Conservation (phyloP, 306 rosid genomes). For the Nissolia schottii region DNA sequence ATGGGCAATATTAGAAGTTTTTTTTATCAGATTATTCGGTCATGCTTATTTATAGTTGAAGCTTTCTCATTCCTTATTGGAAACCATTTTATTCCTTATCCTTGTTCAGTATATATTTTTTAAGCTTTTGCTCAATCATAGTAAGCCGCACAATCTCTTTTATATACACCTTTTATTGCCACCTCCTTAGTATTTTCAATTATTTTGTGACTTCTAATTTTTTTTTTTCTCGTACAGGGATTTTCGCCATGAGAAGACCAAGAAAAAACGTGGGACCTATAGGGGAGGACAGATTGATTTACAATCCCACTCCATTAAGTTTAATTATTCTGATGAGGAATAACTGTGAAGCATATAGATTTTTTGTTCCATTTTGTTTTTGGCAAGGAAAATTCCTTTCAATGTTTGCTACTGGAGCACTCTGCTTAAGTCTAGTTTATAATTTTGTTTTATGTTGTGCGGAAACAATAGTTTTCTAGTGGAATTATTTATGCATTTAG, state of each 20-base stretch:
- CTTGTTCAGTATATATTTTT: not conserved
- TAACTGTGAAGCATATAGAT: slow-evolving; percentile 13
- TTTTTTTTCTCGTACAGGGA: slow-evolving; percentile 39
- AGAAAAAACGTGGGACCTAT: slow-evolving; percentile 92
- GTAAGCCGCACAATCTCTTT: not conserved
- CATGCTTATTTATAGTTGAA: not conserved
- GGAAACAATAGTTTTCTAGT: not conserved
- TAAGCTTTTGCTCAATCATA: not conserved
- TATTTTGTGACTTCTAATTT: not conserved
- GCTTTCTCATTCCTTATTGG: not conserved
- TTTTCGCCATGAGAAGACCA: slow-evolving; percentile 96
- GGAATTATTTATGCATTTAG: not conserved
- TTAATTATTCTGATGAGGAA: slow-evolving; percentile 78
- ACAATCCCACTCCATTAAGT: slow-evolving; percentile 79
- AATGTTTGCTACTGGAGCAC: slow-evolving; percentile 4
- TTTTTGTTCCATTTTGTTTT: not conserved
- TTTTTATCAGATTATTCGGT: not conserved
- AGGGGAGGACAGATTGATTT: slow-evolving; percentile 89
- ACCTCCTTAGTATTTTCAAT: not conserved
- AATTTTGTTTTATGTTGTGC: slow-evolving; percentile 21
- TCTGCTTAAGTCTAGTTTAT: not conserved
- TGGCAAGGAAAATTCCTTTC: not conserved
- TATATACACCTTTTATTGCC: not conserved
- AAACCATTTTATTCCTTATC: not conserved
- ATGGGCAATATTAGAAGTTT: not conserved